A percentile compares a stretch with the other conserved stretches of the same genome.
phyloP scores from a whole-genome alignment of 164 flowering plant genomes.

The Piper betle region DNA sequence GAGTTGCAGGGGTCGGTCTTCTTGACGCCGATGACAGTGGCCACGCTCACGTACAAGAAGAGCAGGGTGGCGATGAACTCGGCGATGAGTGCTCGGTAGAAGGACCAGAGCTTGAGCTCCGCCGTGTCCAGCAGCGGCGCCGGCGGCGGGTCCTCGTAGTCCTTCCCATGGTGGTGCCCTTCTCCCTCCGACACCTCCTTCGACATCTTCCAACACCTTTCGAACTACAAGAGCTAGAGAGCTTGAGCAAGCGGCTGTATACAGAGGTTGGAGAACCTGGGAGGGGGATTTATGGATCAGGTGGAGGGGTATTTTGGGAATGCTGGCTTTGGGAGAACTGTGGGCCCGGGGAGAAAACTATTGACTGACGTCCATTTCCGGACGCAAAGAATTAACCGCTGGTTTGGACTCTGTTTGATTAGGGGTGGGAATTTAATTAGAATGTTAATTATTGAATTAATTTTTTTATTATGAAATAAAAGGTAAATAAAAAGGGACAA shows the following conservation, averaged over 20 bases:
- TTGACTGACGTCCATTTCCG: too few relatives aligned
- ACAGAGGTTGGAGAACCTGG: conserved; percentile 1
- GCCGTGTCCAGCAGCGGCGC: conserved; percentile 26
- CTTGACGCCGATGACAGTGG: conserved; percentile 32
- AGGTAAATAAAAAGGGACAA: too few relatives aligned
- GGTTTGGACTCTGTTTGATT: too few relatives aligned
- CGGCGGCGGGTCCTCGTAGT: conserved; percentile 36
- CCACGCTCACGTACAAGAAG: conserved; percentile 27
- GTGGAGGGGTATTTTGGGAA: neutral
- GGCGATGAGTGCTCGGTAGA: conserved; percentile 34
- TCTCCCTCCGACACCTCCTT: conserved; percentile 32
- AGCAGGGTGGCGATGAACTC: conserved; percentile 31
- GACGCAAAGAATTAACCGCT: too few relatives aligned
- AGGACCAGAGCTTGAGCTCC: conserved; percentile 30
- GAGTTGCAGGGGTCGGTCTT: conserved; percentile 14
- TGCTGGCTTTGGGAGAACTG: neutral
- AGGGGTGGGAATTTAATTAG: too few relatives aligned
- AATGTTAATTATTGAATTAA: too few relatives aligned
- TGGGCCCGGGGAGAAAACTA: too few relatives aligned
- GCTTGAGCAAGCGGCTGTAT: neutral
- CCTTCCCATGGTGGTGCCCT: conserved; percentile 21
- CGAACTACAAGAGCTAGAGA: neutral
- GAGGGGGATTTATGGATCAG: conserved; percentile 14
- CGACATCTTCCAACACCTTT: conserved; percentile 15
- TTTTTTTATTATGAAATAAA: too few relatives aligned